Base-by-base conservation (phyloP, 176 grass and related monocot species). In the Alloteropsis semialata region DNA sequence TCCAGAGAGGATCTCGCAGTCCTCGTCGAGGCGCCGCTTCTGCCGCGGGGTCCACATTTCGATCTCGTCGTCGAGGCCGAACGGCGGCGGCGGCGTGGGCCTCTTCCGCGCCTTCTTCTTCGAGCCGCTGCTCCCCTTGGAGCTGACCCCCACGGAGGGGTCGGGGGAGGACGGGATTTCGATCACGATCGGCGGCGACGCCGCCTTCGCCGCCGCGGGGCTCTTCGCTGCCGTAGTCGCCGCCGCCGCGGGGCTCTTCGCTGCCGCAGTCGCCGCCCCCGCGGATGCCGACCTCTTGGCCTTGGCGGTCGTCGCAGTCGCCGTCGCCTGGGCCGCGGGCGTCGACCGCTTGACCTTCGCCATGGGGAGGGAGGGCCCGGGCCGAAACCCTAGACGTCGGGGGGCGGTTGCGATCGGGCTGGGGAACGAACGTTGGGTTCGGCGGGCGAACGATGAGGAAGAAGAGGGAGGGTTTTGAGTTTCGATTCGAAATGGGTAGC, bases 1-100 rank as follows among this genome's bases (percentile, higher is more conserved):
- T 21, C 72, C 61, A 28, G 87, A 2, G 51, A 97, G 90, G 33
- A 97, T 92, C 83, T 81, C 75, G 77, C 92, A 94, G 18, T 97
- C 92, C 9, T 92, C 94, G 6, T 94, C 94, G 49, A 72, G 19
- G 33, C 75, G 58, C 68, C 41, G 24, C 70, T 81, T 92, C 93
- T 92, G 27, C 25, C 81, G 79, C 39, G 55, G 74, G 32, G 90
- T 90, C 85, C 82, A 89, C 71, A 95, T 84, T 70, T 90, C 82
- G 69, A 95, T 46, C 77, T 78, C 88, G 48, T 88, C 78, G 36
- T 88, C 78, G 39, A 87, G 14, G 53, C 55, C 77, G 87, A 89
- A 34, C 39, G 39, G 42, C 39, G 30, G 49, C 72, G 49, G 58
- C 69, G 44, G 69, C 72, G 69, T 56, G 75, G 65, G 24, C 45